Percentiles rank a stretch among this genome's conserved stretches.
Conservation (phyloP, 2,329 filamentous ascomycete genomes). For the Colletotrichum godetiae region DNA sequence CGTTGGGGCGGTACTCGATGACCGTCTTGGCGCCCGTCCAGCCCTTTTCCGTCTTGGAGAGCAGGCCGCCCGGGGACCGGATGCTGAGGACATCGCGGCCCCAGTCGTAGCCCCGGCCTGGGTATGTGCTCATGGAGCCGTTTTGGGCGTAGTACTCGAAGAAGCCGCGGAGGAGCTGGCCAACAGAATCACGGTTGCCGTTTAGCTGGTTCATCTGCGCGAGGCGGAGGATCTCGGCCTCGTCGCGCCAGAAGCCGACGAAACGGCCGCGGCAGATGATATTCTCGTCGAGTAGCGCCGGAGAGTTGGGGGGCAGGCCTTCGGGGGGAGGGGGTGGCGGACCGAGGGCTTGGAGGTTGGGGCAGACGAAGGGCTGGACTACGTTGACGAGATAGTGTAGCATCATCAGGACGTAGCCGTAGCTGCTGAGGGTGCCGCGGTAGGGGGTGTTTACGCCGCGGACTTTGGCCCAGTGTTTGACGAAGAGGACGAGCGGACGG, state of each 20-base stretch:
- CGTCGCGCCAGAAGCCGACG: conserved; percentile 83
- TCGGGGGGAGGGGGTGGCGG: conserved; percentile 53
- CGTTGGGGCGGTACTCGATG: conserved; percentile 33
- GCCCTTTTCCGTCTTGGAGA: conserved; percentile 81
- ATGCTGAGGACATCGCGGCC: conserved; percentile 82
- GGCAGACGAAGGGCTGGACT: conserved; percentile 82
- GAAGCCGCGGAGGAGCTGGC: conserved; percentile 81
- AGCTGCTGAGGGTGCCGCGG: conserved; percentile 86
- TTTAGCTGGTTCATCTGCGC: conserved; percentile 70
- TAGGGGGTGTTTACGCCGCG: conserved; percentile 90
- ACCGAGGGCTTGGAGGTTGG: conserved; percentile 78
- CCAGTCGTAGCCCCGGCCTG: conserved; percentile 78
- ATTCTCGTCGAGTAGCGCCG: conserved; percentile 51
- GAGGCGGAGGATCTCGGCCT: conserved; percentile 73
- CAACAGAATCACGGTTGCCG: conserved; percentile 76
- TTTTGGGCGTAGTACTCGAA: conserved; percentile 86
- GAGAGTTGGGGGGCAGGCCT: conserved; percentile 36
- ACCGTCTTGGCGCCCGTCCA: conserved; percentile 88
- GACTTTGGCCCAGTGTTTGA: conserved; percentile 91
- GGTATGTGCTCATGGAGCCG: conserved; percentile 62
- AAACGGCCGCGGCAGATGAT: conserved; percentile 71
- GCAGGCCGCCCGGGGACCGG: conserved; percentile 75
- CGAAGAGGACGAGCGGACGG: conserved; percentile 81
- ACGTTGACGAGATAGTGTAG: conserved; percentile 91
- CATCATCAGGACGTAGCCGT: conserved; percentile 93